Conservation (phyloP, 2,329 filamentous ascomycete species). For the Plectosphaerella plurivora region DNA sequence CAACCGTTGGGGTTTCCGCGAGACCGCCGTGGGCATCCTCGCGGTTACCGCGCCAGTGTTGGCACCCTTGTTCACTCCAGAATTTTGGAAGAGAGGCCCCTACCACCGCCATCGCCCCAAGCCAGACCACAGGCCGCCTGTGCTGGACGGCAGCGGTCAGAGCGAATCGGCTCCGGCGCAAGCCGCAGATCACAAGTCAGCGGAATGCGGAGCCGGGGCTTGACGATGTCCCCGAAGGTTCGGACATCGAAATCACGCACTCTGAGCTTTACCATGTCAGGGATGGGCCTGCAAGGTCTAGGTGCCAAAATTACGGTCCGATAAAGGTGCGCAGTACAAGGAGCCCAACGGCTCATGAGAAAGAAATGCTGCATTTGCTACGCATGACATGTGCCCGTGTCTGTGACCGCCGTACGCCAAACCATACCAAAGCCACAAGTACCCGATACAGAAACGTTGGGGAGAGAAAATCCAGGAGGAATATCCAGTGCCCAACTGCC, state of each 20-base stretch:
- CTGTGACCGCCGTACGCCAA: neutral
- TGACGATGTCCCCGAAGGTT: no score
- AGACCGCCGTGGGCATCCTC: conserved; percentile 16
- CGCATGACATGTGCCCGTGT: neutral
- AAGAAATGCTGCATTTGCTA: neutral
- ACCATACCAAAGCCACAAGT: neutral
- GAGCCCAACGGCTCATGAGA: no score
- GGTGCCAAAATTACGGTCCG: no score
- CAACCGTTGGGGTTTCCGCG: conserved; percentile 13
- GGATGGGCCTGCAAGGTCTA: no score
- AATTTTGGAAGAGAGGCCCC: conserved; percentile 12
- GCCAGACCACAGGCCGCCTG: conserved; percentile 1
- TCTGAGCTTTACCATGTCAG: no score
- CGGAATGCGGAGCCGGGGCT: no score
- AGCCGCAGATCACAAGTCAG: neutral
- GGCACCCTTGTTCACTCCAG: conserved; percentile 8
- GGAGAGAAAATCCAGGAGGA: neutral
- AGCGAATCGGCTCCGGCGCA: neutral
- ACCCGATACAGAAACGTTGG: neutral
- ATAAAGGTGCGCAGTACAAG: no score
- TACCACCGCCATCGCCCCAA: conserved; percentile 7
- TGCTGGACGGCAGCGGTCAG: neutral
- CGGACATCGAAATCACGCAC: no score
- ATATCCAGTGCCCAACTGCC: neutral
- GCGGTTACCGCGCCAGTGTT: conserved; percentile 14